These are phyloP conservation scores for Microcos paniculata DNA, from an alignment of 345 rosid species.

Conservation along the genomic window DNA sequence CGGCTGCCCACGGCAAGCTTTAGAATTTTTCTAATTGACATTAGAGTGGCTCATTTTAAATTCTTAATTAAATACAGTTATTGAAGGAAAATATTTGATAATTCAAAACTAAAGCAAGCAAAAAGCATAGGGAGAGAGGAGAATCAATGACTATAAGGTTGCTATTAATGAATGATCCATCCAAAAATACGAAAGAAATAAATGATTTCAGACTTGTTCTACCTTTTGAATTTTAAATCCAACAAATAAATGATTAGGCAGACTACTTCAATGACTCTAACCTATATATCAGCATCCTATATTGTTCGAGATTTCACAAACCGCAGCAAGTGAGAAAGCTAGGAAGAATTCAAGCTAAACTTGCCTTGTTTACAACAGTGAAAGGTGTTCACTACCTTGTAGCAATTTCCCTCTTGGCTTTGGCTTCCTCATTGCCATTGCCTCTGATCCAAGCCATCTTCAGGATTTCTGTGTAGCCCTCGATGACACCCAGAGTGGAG, in stretches of 20 bases:
- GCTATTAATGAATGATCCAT: too few relatives aligned
- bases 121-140: neutral
- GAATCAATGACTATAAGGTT: neutral
- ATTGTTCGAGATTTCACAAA: too few relatives aligned
- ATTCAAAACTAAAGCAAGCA: too few relatives aligned
- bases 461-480: slow-evolving; percentile 1
- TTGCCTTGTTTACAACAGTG: neutral
- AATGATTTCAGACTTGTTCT: too few relatives aligned
- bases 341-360: neutral
- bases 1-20: neutral
- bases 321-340: too few relatives aligned
- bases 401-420: neutral
- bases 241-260: too few relatives aligned
- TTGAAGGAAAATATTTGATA: neutral
- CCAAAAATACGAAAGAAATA: too few relatives aligned
- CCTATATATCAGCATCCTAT: too few relatives aligned
- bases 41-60: neutral
- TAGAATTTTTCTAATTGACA: neutral
- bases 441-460: neutral
- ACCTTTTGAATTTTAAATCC: neutral
- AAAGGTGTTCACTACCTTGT: neutral
- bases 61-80: neutral
- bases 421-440: neutral
- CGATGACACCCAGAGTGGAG: neutral
- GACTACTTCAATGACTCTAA: too few relatives aligned